Conservation (phyloP, 768 basidiomycete species). For the Cubamyces lactineus region DNA sequence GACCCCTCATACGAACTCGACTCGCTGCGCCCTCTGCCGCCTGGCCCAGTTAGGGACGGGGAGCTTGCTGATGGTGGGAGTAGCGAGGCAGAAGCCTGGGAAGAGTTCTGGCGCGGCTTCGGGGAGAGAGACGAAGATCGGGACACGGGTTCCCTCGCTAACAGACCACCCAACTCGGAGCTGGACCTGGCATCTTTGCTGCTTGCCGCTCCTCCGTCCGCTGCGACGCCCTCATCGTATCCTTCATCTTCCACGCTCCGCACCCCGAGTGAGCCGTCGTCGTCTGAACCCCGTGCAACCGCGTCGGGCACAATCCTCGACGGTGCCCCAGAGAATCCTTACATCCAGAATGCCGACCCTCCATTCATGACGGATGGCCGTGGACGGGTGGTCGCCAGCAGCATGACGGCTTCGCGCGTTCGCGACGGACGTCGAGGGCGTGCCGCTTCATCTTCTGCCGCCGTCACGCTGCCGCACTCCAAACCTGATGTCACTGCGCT, state of each 20-base stretch:
- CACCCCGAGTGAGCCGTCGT: background rate
- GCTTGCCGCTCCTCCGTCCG: background rate
- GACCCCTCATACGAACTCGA: conserved; percentile 2
- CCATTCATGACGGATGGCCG: conserved; percentile 41
- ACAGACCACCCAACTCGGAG: background rate
- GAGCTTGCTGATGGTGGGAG: background rate
- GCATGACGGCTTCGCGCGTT: conserved; percentile 15
- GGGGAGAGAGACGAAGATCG: background rate
- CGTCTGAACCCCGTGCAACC: background rate
- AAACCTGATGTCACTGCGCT: background rate
- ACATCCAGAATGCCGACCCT: conserved; percentile 29
- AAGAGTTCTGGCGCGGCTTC: background rate
- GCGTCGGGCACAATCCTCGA: background rate
- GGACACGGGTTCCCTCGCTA: background rate
- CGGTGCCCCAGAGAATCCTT: background rate
- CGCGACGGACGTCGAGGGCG: conserved; percentile 20
- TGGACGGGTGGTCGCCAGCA: conserved; percentile 41
- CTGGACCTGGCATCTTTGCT: conserved; percentile 4
- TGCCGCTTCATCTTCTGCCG: conserved; percentile 7
- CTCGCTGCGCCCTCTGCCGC: conserved; percentile 6
- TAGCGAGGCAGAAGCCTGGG: background rate
- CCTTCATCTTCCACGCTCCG: background rate
- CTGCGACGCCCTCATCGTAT: background rate
- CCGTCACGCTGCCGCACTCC: background rate
- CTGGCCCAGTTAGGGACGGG: background rate